Conservation (phyloP, 345 rosid species). For the Cardamine resedifolia region DNA sequence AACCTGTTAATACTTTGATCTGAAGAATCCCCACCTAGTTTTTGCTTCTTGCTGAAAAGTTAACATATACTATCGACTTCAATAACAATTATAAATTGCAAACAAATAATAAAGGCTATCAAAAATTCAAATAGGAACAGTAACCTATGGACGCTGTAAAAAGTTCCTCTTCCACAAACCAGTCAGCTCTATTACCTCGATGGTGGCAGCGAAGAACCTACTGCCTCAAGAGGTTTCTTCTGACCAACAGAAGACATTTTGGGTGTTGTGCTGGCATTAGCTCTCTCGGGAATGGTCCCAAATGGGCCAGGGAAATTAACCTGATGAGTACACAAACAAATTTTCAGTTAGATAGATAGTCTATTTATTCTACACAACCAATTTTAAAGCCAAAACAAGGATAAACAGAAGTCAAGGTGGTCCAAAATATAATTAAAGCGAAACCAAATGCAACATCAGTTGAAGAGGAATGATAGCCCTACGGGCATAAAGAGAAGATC, state of each 20-base stretch:
- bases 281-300: constrained; percentile 45
- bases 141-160: neutral
- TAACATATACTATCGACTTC: constrained; percentile 9
- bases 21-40: constrained; percentile 57
- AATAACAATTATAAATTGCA: neutral
- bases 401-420: neutral
- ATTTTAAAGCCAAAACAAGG: constrained; percentile 11
- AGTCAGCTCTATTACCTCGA: constrained; percentile 50
- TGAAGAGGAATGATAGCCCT: neutral
- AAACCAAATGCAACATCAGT: neutral
- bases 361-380: neutral
- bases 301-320: constrained; percentile 45
- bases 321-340: constrained; percentile 38
- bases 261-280: constrained; percentile 51
- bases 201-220: constrained; percentile 65
- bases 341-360: neutral
- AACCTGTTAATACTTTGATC: constrained; percentile 79
- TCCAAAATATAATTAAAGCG: neutral
- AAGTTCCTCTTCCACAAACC: constrained; percentile 4
- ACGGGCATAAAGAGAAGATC: neutral
- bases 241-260: constrained; percentile 61
- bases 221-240: constrained; percentile 71
- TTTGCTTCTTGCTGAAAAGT: constrained; percentile 81
- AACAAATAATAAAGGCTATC: neutral
- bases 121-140: neutral